A percentile compares a stretch with the other conserved stretches of the same genome.
phyloP scores from a whole-genome alignment of 2,329 filamentous ascomycete species.

The Iodosphaeria phyllophila region DNA sequence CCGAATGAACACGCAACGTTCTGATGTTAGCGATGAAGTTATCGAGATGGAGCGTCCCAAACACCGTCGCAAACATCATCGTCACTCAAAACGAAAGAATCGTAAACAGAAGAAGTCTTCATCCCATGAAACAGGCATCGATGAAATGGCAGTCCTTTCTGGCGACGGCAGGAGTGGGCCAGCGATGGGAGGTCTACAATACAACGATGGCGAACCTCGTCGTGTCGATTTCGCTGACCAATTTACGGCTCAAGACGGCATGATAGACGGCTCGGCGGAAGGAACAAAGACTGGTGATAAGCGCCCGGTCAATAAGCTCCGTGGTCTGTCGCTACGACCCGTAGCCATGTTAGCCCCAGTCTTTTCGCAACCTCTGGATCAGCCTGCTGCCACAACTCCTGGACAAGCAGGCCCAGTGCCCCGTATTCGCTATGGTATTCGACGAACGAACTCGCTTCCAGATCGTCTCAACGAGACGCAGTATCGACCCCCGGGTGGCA shows the following conservation, averaged over 20 bases:
- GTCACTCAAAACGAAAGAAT: constrained; percentile 25
- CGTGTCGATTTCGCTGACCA: constrained; percentile 41
- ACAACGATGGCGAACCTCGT: constrained; percentile 23
- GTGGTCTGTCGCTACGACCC: constrained; percentile 41
- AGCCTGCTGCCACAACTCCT: constrained; percentile 7
- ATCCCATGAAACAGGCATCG: constrained; percentile 1
- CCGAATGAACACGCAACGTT: constrained; percentile 17
- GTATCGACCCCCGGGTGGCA: constrained; percentile 26
- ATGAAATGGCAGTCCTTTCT: not conserved
- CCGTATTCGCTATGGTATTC: constrained; percentile 43
- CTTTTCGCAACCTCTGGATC: constrained; percentile 31
- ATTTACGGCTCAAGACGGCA: constrained; percentile 3
- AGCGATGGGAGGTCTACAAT: no score
- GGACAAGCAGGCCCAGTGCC: constrained; percentile 27
- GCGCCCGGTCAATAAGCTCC: constrained; percentile 34
- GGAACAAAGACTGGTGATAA: constrained; percentile 9
- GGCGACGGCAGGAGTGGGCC: no score
- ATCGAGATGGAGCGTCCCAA: constrained; percentile 22
- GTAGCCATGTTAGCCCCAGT: constrained; percentile 53
- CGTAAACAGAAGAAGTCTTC: constrained; percentile 12
- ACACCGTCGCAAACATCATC: constrained; percentile 13
- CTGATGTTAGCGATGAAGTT: constrained; percentile 23
- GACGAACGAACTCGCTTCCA: constrained; percentile 56
- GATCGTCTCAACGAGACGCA: constrained; percentile 38
- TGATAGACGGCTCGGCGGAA: constrained; percentile 13